Evolutionary conservation across 495 filamentous ascomycete genomes (phyloP), one percentile per base, ranked within the genome.

Genomic region (Xylaria venustula): DNA sequence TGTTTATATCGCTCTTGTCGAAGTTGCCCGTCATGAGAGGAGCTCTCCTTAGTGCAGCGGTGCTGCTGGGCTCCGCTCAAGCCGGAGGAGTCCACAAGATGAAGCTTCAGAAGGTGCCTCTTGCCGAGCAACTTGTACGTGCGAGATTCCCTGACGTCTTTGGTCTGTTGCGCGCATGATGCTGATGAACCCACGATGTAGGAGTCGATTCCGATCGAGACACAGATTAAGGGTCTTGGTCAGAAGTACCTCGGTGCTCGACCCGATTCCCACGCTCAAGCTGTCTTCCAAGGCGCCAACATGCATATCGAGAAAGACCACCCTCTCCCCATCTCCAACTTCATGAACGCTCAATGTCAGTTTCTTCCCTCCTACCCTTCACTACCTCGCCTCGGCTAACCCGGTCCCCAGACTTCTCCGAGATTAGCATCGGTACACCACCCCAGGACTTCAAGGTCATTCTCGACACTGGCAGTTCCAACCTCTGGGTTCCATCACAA

Each of bases 331-430:
- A 87, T 99, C 63, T 90, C 87, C 72, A 99, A 99, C 83, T 99
- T 97, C 80, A 79, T 99, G 78, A 99, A 99, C 69, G 95, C 95
- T 57, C 95, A 99, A 77, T 99, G 93, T 97, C 87, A 67, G 90
- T 75, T 37, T 49, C 49, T 32, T 2, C 30, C 15, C 25, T 17
- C n/a, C 7, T 26, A 48, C 23, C 6, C 28, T 22, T 36, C 14
- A 15, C 44, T 46, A 47, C 47, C 17, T 60, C 50, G 40, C 53
- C 46, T 62, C 48, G 54, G n/a, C 70, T 79, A 52, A 74, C 60
- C 62, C 51, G 23, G 1, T 32, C 7, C 20, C 14, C 69, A 97
- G 93, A 99, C 80, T 99, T 95, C 87, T 96, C 94, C 58, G 91
- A 96, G 71, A 96, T 99, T 73, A 80, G 87, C 60, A 84, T 99